Percentiles rank a stretch among this genome's conserved stretches.
Conservation (phyloP, 108 stramenopile genomes). For the Cyclostephanos invisitatus region DNA sequence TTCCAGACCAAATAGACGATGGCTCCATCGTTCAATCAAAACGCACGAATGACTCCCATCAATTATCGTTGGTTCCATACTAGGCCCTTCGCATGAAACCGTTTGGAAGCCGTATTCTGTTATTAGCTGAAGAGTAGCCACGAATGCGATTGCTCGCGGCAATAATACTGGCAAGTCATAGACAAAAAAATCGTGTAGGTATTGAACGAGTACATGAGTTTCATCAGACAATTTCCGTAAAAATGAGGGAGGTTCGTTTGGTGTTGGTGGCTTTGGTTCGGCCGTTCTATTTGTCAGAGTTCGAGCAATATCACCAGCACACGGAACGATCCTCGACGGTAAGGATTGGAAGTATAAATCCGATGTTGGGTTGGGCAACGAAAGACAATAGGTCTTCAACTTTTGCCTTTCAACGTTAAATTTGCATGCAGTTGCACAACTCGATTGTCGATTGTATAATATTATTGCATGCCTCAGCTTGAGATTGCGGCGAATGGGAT, state of each 20-base stretch:
- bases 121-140: conserved; percentile 63
- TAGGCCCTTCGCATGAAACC: conserved; percentile 87
- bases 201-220: conserved; percentile 12
- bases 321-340: neutral
- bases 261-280: conserved; percentile 15
- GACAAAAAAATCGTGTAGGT: conserved; percentile 13
- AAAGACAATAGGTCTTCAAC: neutral
- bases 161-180: conserved; percentile 17
- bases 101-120: conserved; percentile 80
- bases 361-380: neutral
- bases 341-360: neutral
- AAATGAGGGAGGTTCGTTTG: conserved; percentile 15
- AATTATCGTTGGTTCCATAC: conserved; percentile 92
- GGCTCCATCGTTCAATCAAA: conserved; percentile 78
- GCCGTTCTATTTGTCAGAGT: conserved; percentile 2
- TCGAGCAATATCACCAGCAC: conserved; percentile 4
- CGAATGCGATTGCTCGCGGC: conserved; percentile 26
- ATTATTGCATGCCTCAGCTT: neutral
- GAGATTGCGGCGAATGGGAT: neutral
- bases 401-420: neutral
- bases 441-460: conserved; percentile 6
- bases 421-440: neutral
- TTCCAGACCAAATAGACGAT: conserved; percentile 62
- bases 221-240: conserved; percentile 15
- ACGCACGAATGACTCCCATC: conserved; percentile 52